Base-by-base conservation (phyloP, 1,284 basidiomycete genomes). In the Phlebopus sp. region DNA sequence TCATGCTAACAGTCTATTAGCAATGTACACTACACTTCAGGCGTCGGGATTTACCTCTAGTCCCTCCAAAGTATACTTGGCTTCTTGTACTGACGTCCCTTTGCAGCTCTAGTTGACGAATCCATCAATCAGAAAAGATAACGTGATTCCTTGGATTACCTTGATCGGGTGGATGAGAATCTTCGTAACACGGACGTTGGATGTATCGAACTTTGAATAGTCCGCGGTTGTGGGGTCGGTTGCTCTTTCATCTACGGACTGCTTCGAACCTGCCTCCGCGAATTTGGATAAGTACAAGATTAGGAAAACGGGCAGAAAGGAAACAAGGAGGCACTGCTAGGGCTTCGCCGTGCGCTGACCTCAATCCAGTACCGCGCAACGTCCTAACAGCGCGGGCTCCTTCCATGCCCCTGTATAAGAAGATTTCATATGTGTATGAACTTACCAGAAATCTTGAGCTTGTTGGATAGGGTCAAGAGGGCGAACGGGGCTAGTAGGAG, bases 81-180 rank as follows among this genome's bases (percentile, higher is more conserved):
- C 73, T 46, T 74, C 70, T 34, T 69, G 63, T 0, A 87, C 75
- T n/a, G 82, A 79, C 1, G 74, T 81, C 18, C 82, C 86, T 38
- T 75, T 73, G 55, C 82, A 84, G 55, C 82, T 84, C 82, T 84
- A 18, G 10, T 14, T 4, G 13, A 23, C 25, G 14, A 46, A 42
- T 51, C 19, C 44, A 46, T 27, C 18, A 37, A n/a, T 37, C 30
- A 44, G 44, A 30, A 18, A 49, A 37, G 47, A 54, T 39, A 46
- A 56, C 17, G 44, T 18, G 2, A 35, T 4, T n/a, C 9, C 19
- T 5, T 46, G 18, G 29, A 47, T 37, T 53, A 77, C 78, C 68
- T 87, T 87, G 67, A 87, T 82, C 21, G 84, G 85, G 57, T 86
- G 83, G 1, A 87, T 61, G 31, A 85, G 59, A 17, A 86, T 72